Conservation (phyloP, 352 stramenopile genomes). For the Phytopythium aichiense region DNA sequence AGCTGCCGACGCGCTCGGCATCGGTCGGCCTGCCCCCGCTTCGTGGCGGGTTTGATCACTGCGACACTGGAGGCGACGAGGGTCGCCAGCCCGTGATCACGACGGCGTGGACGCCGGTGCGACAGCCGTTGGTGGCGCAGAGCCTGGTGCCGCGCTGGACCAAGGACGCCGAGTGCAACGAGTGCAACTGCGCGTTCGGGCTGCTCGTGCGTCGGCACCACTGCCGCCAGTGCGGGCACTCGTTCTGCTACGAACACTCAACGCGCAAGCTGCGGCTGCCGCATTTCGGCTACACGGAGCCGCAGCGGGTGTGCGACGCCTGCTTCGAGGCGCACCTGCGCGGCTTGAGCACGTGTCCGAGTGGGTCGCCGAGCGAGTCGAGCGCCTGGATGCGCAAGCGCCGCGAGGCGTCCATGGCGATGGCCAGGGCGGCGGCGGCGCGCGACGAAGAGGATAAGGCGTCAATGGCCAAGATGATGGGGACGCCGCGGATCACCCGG, state of each 20-base stretch:
- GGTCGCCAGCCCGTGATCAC: neutral
- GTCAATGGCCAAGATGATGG: neutral
- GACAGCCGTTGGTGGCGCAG: neutral
- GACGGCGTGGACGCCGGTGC: slow-evolving; percentile 11
- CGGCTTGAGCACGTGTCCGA: slow-evolving; percentile 23
- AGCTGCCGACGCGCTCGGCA: slow-evolving; percentile 22
- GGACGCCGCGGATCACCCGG: slow-evolving; percentile 1
- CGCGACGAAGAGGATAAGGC: neutral
- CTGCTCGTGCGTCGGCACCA: slow-evolving; percentile 75
- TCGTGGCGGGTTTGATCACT: neutral
- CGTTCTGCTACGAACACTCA: slow-evolving; percentile 86
- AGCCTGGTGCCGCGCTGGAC: slow-evolving; percentile 55
- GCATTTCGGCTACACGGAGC: slow-evolving; percentile 63
- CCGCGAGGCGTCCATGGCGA: slow-evolving; percentile 7
- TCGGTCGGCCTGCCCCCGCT: slow-evolving; percentile 26
- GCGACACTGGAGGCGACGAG: neutral
- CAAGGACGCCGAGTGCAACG: slow-evolving; percentile 58
- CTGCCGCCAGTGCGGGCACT: slow-evolving; percentile 78
- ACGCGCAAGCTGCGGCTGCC: slow-evolving; percentile 62
- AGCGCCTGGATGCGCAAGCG: slow-evolving; percentile 5
- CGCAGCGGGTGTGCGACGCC: slow-evolving; percentile 78
- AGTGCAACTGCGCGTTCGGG: slow-evolving; percentile 69
- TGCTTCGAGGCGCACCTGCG: slow-evolving; percentile 70
- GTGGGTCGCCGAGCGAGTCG: slow-evolving; percentile 3
- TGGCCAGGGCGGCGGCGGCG: slow-evolving; percentile 2